Evolutionary conservation across 345 rosid species (phyloP), one percentile per base, ranked within the genome.

Genomic region (Draba incana): DNA sequence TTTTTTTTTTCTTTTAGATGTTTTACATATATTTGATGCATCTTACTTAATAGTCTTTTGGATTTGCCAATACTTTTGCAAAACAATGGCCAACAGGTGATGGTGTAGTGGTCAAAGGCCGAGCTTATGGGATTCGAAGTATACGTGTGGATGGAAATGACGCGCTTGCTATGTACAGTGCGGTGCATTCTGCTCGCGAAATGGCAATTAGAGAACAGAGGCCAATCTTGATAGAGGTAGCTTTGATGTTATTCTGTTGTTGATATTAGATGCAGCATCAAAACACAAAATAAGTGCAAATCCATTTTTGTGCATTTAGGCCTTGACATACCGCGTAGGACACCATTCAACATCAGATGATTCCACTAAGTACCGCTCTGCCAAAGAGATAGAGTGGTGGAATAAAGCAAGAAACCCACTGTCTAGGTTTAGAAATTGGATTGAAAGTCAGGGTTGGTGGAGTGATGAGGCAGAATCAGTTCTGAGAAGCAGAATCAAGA

Each of bases 311-410:
- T 66, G 58, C 15, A 3, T 20, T 33, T 20, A 93, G 98, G 96
- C 98, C 63, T 65, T 93, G 52, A 84, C 98, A 47, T 93, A 93
- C 74, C 84, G 98, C 25, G 92, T 77, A 0, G 96, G 97, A 42
- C 97, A 88, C 80, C 97, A 93, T 82, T 82, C 96, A 25, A 90
- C 98, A 55, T 90, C 98, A 48, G 97, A 92, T 82, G 97, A 92
- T 75, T 92, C 98, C 49, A 90, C 93, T 47, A 90, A 49, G 57
- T 92, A 92, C 70, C 96, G 97, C 25, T 74, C 92, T 42, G 77
- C 78, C 0, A 77, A 79, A 57, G 98, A 90, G 77, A 87, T 93
- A 8, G 84, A 87, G 74, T 79, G 75, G 82, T 88, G 98, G 97
- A 79, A 75, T 72, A 64, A 50, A 48, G 77, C 74, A 41, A 75